phyloP scores from a whole-genome alignment of 352 stramenopile genomes.

The Globisporangium viniferum region DNA sequence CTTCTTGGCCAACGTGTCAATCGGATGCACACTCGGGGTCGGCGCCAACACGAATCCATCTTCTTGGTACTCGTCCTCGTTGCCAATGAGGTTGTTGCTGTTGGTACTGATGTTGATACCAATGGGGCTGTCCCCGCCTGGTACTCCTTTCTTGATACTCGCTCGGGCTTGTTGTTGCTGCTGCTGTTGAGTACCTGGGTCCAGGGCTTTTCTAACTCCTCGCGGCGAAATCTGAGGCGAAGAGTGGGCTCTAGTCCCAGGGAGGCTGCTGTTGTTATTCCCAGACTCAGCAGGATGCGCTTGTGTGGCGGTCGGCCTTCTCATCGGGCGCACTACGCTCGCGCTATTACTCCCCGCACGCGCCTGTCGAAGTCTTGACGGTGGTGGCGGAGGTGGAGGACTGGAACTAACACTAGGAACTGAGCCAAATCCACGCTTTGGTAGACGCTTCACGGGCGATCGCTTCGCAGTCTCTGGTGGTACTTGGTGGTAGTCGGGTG shows the following conservation, averaged over 20 bases:
- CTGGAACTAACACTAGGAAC: neutral
- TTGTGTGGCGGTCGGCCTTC: neutral
- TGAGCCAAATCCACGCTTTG: neutral
- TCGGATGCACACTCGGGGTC: conserved; percentile 33
- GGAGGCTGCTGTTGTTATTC: neutral
- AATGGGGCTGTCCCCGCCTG: neutral
- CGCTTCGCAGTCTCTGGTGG: neutral
- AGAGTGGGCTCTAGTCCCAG: neutral
- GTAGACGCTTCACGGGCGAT: neutral
- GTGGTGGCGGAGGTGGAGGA: conserved; percentile 1
- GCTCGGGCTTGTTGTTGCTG: neutral
- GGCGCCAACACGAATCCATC: neutral
- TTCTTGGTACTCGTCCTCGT: neutral
- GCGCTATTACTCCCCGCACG: neutral
- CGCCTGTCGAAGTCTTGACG: neutral
- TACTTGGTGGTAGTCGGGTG: neutral
- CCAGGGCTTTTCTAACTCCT: neutral
- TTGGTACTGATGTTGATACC: conserved; percentile 1
- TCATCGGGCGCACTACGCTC: neutral
- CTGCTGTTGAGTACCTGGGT: neutral
- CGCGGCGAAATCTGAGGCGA: neutral
- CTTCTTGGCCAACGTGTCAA: conserved; percentile 73
- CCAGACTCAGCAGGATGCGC: neutral
- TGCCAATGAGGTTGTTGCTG: neutral
- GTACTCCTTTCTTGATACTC: neutral